Percentiles rank a stretch among this genome's conserved stretches.
phyloP scores from a whole-genome alignment of 352 stramenopile genomes.

The Achlya hypogyna region DNA sequence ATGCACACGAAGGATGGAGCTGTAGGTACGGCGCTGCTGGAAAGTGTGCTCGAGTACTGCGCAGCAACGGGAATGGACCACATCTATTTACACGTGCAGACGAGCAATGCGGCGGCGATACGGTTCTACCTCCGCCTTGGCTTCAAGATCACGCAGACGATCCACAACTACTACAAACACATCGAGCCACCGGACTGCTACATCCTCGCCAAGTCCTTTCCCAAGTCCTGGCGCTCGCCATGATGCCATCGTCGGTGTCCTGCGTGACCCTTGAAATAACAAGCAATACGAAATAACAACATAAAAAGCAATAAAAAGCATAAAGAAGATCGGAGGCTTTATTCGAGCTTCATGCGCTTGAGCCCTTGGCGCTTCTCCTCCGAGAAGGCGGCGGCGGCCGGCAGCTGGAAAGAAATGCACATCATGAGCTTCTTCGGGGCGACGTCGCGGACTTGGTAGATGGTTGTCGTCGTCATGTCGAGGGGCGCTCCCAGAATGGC shows the following conservation, averaged over 20 bases:
- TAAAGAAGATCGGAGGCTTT: too few relatives aligned
- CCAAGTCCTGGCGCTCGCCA: too few relatives aligned
- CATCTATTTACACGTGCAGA: constrained; percentile 89
- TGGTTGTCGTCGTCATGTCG: constrained; percentile 32
- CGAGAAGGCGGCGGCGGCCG: constrained; percentile 56
- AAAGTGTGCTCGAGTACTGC: constrained; percentile 33
- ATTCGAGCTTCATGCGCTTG: neutral
- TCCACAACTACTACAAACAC: constrained; percentile 92
- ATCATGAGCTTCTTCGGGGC: constrained; percentile 97
- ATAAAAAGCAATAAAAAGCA: neutral
- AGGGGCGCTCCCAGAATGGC: constrained; percentile 56
- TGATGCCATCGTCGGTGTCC: neutral
- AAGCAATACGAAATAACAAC: neutral
- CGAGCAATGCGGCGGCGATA: constrained; percentile 85
- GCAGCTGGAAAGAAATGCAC: constrained; percentile 93
- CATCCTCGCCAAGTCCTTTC: constrained; percentile 66
- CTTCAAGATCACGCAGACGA: constrained; percentile 83
- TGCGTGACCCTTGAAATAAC: neutral
- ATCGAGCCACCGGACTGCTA: constrained; percentile 92
- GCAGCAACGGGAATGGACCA: constrained; percentile 34
- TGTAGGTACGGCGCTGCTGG: constrained; percentile 34
- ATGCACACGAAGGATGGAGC: neutral
- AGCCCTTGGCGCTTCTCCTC: constrained; percentile 37
- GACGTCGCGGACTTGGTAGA: constrained; percentile 92
- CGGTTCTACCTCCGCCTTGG: constrained; percentile 84